phyloP scores from a whole-genome alignment of 2,329 filamentous ascomycete genomes.

The Coleophoma cylindrospora region DNA sequence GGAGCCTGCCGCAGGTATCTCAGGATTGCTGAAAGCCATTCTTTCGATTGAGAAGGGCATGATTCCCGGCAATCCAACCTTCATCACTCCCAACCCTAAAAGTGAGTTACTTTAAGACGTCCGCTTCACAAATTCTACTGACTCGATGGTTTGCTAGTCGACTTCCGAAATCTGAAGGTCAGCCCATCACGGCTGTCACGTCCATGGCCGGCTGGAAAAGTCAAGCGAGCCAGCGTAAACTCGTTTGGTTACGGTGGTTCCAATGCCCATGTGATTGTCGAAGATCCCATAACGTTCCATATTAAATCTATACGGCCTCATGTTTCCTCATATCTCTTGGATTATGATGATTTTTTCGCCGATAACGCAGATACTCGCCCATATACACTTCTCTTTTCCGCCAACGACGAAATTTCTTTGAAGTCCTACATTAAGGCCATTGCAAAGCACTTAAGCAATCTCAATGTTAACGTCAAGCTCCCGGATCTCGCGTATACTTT shows the following conservation, averaged over 20 bases:
- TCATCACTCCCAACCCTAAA: constrained; percentile 27
- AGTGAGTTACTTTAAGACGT: constrained; percentile 4
- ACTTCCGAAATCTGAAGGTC: constrained; percentile 2
- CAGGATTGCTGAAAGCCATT: constrained; percentile 36
- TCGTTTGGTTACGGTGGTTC: constrained; percentile 36
- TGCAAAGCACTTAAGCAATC: constrained; percentile 13
- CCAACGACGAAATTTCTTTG: constrained; percentile 18
- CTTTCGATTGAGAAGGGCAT: constrained; percentile 23
- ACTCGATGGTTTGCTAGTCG: neutral
- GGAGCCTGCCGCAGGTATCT: constrained; percentile 37
- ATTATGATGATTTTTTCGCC: constrained; percentile 2
- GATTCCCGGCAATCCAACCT: constrained; percentile 11
- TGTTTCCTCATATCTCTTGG: constrained; percentile 2
- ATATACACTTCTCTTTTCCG: constrained; percentile 17
- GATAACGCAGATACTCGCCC: constrained; percentile 3
- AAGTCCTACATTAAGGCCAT: constrained; percentile 15
- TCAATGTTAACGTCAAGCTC: constrained; percentile 8
- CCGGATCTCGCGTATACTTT: constrained; percentile 20
- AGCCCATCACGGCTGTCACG: constrained; percentile 7
- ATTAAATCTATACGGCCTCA: neutral
- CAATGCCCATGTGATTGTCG: constrained; percentile 37
- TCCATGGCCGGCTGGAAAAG: constrained; percentile 18
- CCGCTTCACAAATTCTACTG: neutral
- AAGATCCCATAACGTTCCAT: constrained; percentile 19
- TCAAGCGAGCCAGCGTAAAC: constrained; percentile 21